phyloP scores from a whole-genome alignment of 2,329 filamentous ascomycete species.

The Penicillium brevicompactum region DNA sequence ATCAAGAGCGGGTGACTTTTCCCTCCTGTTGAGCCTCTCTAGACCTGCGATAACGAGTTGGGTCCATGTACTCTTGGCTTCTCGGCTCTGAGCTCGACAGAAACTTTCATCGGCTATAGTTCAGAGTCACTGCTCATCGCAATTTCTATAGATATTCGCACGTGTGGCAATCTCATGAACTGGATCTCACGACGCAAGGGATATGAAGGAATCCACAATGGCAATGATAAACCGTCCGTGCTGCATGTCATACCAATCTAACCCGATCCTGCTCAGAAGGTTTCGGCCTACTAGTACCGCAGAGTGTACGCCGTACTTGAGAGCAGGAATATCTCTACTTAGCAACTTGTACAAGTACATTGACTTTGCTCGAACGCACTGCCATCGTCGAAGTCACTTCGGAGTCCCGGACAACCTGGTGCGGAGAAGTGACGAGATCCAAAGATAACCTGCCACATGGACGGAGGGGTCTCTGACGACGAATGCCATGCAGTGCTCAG shows the following conservation, averaged over 20 bases:
- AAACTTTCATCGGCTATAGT: background rate
- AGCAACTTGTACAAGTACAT: conserved; percentile 1
- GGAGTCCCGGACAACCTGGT: conserved; percentile 1
- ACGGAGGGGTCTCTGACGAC: background rate
- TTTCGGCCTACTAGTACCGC: background rate
- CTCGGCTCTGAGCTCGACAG: background rate
- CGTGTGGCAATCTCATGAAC: conserved; percentile 7
- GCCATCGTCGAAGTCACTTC: background rate
- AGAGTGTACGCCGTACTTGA: background rate
- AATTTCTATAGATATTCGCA: conserved; percentile 1
- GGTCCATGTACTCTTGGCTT: background rate
- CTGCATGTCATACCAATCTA: conserved; percentile 27
- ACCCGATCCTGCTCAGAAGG: conserved; percentile 5
- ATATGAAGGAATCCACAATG: conserved; percentile 11
- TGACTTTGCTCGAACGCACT: background rate
- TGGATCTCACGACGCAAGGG: conserved; percentile 21
- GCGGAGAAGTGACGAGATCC: conserved; percentile 12
- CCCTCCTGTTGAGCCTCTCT: conserved; percentile 1
- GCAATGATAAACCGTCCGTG: conserved; percentile 20
- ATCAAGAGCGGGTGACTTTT: conserved; percentile 1
- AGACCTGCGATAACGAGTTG: background rate
- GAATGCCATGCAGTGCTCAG: conserved; percentile 13
- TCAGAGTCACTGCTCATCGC: background rate
- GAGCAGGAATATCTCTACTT: background rate
- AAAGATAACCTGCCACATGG: conserved; percentile 23